Evolutionary conservation across 371 early-diverging fungal genomes (phyloP), one percentile per base, ranked within the genome.

Genomic region (Rhizopus sp.): DNA sequence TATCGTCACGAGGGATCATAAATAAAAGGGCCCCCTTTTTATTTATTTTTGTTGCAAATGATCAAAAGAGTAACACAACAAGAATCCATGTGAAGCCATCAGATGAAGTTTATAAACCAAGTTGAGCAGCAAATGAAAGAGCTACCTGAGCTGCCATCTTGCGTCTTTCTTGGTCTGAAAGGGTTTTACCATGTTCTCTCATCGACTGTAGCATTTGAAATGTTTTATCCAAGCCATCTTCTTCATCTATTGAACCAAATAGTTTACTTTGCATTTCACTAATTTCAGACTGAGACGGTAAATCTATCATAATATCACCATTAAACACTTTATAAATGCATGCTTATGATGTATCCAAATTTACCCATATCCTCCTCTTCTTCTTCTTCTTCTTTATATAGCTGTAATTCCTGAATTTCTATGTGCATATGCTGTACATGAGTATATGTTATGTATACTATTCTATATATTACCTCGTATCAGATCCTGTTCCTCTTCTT

Each of bases 61-160:
- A 23, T 23, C 23, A 23, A 23, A 23, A 23, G 23, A 23, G 23
- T 23, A 23, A 23, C 23, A 23, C 23, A 23, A 23, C 23, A 23
- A 23, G 23, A 23, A 23, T 23, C 23, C 23, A 23, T 23, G 23
- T 23, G 23, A 41, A 15, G n/a, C 13, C 9, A 15, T 41, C 15
- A 23, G 23, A 23, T 23, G 23, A 23, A 40, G 53, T 38, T 56
- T 69, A 63, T 41, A 72, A 39, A 9, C 74, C 72, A 34, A 77
- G 60, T 48, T 80, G 75, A 8, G 80, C 72, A 46, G 77, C 82
- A 72, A 86, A 88, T n/a, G 88, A 85, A 35, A 82, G 68, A 0
- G 88, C 88, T 5, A 87, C 88, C 38, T 80, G 65, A 7, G 88
- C 88, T 9, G 88, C 88, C 39, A 87, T 67, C 53, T 77, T 80